These are phyloP conservation scores for Macrotyloma uniflorum DNA, from an alignment of 306 rosid genomes.

Conservation along the genomic window DNA sequence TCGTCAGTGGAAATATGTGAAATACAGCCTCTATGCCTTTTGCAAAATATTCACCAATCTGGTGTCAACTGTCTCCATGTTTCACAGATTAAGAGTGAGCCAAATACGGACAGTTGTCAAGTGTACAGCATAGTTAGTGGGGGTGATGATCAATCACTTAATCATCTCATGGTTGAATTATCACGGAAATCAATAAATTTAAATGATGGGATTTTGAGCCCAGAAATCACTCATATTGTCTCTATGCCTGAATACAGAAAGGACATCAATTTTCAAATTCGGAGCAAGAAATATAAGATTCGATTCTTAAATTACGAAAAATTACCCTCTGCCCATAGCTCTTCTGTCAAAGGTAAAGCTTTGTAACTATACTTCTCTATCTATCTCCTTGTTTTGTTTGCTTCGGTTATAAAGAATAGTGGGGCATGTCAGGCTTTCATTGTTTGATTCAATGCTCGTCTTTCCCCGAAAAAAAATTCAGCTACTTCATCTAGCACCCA, in stretches of 20 bases:
- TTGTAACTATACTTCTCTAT: slow-evolving; percentile 15
- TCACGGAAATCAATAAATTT: slow-evolving; percentile 40
- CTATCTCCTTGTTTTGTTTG: neutral
- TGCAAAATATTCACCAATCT: slow-evolving; percentile 75
- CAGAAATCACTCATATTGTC: slow-evolving; percentile 25
- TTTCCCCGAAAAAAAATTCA: neutral
- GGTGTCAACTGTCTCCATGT: slow-evolving; percentile 95
- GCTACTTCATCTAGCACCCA: slow-evolving; percentile 25
- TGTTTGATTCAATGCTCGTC: slow-evolving; percentile 10
- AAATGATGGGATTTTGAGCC: slow-evolving; percentile 42
- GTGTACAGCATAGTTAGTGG: slow-evolving; percentile 74
- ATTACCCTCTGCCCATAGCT: slow-evolving; percentile 83
- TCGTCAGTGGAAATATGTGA: slow-evolving; percentile 56
- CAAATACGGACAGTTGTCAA: slow-evolving; percentile 41
- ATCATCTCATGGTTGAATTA: slow-evolving; percentile 64
- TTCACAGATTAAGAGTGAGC: slow-evolving; percentile 58
- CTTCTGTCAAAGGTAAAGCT: slow-evolving; percentile 80
- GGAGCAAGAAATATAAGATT: slow-evolving; percentile 45
- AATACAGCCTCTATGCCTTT: slow-evolving; percentile 63
- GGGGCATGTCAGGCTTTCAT: neutral
- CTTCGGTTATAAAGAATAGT: slow-evolving; percentile 4
- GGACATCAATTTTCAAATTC: slow-evolving; percentile 40
- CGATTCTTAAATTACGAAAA: slow-evolving; percentile 54
- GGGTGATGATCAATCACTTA: slow-evolving; percentile 93
- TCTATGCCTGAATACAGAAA: slow-evolving; percentile 42